Conservation (phyloP, 148 eudicot genomes). For the Amaranthus hypochondriacus region DNA sequence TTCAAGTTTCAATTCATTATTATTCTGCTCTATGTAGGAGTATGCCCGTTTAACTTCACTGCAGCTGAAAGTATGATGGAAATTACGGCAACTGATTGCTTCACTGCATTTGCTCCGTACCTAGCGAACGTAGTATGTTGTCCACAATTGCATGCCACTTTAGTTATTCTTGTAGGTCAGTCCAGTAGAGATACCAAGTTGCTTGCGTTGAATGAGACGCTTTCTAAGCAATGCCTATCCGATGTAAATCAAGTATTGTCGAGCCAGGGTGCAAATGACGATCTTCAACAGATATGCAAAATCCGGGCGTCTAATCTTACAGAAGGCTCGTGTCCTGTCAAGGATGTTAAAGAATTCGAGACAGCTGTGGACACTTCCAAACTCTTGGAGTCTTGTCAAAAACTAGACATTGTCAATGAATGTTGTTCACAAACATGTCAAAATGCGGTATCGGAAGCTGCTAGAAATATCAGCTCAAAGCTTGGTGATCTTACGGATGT, state of each 20-base stretch:
- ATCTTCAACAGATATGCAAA: conserved; percentile 63
- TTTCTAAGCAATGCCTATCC: conserved; percentile 67
- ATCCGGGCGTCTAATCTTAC: conserved; percentile 72
- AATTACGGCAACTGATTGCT: conserved; percentile 73
- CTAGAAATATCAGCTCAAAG: conserved; percentile 59
- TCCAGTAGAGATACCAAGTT: conserved; percentile 56
- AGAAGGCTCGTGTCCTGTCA: conserved; percentile 80
- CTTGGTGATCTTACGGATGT: conserved; percentile 39
- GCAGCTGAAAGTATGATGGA: conserved; percentile 60
- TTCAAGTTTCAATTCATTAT: not conserved
- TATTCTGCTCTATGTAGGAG: conserved; percentile 41
- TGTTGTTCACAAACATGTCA: conserved; percentile 85
- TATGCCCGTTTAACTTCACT: conserved; percentile 63
- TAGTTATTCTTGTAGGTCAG: conserved; percentile 73
- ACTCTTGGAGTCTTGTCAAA: conserved; percentile 65
- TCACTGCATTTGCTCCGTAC: conserved; percentile 55
- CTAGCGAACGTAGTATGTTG: conserved; percentile 92
- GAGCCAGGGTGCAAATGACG: conserved; percentile 68
- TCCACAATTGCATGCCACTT: conserved; percentile 84
- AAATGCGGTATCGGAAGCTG: conserved; percentile 81
- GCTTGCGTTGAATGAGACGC: conserved; percentile 69
- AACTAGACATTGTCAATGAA: conserved; percentile 80
- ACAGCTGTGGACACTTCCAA: conserved; percentile 48
- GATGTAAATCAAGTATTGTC: conserved; percentile 70
- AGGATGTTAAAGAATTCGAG: conserved; percentile 70